Base-by-base conservation (phyloP, 805 yeast species). In the Saturnispora bothae region DNA sequence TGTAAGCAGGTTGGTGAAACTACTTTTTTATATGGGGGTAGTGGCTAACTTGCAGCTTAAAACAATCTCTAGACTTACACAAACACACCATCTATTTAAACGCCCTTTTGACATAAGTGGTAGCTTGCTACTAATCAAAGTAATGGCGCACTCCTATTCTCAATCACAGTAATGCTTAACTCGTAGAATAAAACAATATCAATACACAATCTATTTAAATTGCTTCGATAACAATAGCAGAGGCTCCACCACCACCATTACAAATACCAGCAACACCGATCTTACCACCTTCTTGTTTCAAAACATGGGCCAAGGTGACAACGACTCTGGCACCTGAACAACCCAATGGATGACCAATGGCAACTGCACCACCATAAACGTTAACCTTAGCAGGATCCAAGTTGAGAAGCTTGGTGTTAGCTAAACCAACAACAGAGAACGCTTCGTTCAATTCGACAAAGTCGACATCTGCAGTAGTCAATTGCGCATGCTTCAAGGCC, bases 161-260 rank as follows among this genome's bases (percentile, higher is more conserved):
- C n/a, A n/a, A n/a, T n/a, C n/a, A n/a, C n/a, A n/a, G n/a, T n/a
- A n/a, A n/a, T n/a, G n/a, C n/a, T n/a, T n/a, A n/a, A n/a, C n/a
- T n/a, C n/a, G n/a, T n/a, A n/a, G n/a, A n/a, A n/a, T n/a, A n/a
- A n/a, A n/a, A n/a, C n/a, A n/a, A n/a, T n/a, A n/a, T n/a, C n/a
- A n/a, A n/a, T n/a, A n/a, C n/a, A n/a, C 13, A 20, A 16, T 16
- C 7, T 38, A 8, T 22, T 10, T 31, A 28, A 32, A 32, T 28
- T n/a, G 19, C 23, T 33, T 26, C 23, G 52, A 92, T 73, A 44
- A 92, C 84, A 53, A 92, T 68, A 19, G 97, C 79, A 40, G 95
- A 81, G 35, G 96, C 97, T 59, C 98, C 99, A 60, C 99, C 99
- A 55, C 99, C 99, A 69, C 99, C 98, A 63, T 92, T 92, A 73